phyloP scores from a whole-genome alignment of 495 filamentous ascomycete genomes.

The Penicillium bovifimosum region DNA sequence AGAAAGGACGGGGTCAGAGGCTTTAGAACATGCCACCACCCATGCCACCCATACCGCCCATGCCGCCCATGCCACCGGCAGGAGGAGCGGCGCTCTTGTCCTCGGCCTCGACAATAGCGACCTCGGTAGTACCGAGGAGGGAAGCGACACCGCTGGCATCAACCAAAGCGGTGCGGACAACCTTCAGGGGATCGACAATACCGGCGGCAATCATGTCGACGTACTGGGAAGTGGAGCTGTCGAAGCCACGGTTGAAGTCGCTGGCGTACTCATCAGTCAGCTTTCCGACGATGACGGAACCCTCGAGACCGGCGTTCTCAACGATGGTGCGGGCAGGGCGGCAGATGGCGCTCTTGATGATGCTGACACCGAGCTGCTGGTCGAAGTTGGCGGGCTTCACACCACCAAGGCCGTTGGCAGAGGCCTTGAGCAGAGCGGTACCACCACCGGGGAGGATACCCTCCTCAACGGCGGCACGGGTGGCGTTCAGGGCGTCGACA shows the following conservation, averaged over 20 bases:
- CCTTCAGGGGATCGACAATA: conserved; percentile 99
- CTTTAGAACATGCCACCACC: conserved; percentile 47
- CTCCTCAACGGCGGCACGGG: conserved; percentile 96
- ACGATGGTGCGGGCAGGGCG: conserved; percentile 89
- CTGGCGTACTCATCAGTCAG: conserved; percentile 85
- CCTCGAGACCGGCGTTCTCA: conserved; percentile 95
- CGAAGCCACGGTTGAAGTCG: conserved; percentile 98
- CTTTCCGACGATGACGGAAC: conserved; percentile 95
- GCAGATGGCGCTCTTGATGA: conserved; percentile 96
- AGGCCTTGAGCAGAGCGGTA: conserved; percentile 95
- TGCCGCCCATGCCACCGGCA: conserved; percentile 60
- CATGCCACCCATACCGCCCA: conserved; percentile 68
- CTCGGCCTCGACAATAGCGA: conserved; percentile 94
- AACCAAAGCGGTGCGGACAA: conserved; percentile 89
- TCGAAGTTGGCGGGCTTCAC: conserved; percentile 94
- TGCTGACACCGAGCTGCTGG: conserved; percentile 96
- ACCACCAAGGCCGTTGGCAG: conserved; percentile 74
- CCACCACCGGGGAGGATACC: conserved; percentile 98
- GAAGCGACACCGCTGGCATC: conserved; percentile 96
- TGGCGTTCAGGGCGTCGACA: conserved; percentile 96
- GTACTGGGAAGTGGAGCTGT: conserved; percentile 94
- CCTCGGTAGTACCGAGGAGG: conserved; percentile 95
- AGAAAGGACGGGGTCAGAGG: conserved; percentile 11
- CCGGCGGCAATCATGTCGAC: conserved; percentile 96
- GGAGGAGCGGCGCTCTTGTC: conserved; percentile 69